Evolutionary conservation across 169 alveolate genomes (phyloP).

Genomic region (Plasmodium coatneyi): DNA sequence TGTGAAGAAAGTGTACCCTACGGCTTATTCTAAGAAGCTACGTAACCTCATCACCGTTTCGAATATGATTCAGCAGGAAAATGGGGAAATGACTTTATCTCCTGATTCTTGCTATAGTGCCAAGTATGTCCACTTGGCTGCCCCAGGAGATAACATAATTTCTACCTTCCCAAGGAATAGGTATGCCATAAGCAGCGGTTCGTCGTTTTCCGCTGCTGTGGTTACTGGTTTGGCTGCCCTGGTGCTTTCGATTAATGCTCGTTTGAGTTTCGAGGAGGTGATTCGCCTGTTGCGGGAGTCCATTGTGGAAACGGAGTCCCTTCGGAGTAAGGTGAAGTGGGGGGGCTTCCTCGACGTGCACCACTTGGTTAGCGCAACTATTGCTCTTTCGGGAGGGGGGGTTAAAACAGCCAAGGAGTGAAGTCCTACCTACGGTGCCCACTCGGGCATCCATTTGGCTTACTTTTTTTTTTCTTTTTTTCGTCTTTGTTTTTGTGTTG

Average conservation of each 20-base stretch:
- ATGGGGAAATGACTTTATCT: not conserved
- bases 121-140: slow-evolving; percentile 42
- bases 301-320: not conserved
- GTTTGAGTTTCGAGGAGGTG: not conserved
- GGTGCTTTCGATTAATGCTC: not conserved
- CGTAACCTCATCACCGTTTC: slow-evolving; percentile 16
- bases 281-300: not conserved
- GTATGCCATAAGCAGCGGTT: slow-evolving; percentile 51
- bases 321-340: slow-evolving; percentile 22
- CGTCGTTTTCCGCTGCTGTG: slow-evolving; percentile 54
- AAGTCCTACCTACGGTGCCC: too few species aligned
- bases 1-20: slow-evolving; percentile 16
- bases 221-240: slow-evolving; percentile 22
- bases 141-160: slow-evolving; percentile 39
- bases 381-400: not conserved
- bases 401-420: too few species aligned
- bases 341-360: slow-evolving; percentile 29
- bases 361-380: not conserved
- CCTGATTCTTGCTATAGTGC: slow-evolving; percentile 42
- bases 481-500: not conserved
- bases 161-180: slow-evolving; percentile 18
- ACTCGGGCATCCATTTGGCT: not conserved
- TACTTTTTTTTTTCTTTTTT: not conserved
- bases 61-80: slow-evolving; percentile 3
- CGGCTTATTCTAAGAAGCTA: slow-evolving; percentile 28